A percentile compares a stretch with the other conserved stretches of the same genome.
Conservation (phyloP, 78 protist species). For the Dictyostelium purpureum region DNA sequence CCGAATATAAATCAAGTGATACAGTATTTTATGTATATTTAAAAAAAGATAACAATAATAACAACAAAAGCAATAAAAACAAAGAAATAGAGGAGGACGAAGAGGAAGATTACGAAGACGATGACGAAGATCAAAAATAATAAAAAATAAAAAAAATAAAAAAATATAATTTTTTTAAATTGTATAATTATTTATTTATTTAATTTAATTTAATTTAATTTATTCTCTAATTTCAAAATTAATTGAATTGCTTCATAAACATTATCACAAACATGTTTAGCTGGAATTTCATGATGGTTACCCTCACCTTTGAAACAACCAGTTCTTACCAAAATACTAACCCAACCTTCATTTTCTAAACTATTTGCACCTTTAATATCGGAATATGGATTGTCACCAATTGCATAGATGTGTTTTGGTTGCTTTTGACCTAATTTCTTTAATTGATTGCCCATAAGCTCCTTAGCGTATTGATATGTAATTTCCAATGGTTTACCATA, state of each 20-base stretch:
- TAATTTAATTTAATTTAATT: not conserved
- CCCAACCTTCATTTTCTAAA: conserved; percentile 68
- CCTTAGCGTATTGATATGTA: conserved; percentile 55
- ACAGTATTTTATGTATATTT: conserved; percentile 42
- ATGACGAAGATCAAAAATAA: not conserved
- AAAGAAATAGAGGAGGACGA: not conserved
- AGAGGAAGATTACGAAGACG: not conserved
- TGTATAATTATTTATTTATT: not conserved
- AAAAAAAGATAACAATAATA: not conserved
- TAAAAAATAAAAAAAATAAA: not conserved
- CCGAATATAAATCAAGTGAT: conserved; percentile 15
- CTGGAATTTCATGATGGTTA: conserved; percentile 51
- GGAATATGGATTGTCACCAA: conserved; percentile 75
- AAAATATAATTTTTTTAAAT: not conserved
- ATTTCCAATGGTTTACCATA: conserved; percentile 32
- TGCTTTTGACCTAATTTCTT: not conserved
- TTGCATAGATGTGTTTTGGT: conserved; percentile 65
- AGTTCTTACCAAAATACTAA: conserved; percentile 50
- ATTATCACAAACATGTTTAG: conserved; percentile 45
- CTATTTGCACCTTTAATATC: conserved; percentile 70
- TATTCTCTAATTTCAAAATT: conserved; percentile 33
- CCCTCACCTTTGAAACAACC: conserved; percentile 55
- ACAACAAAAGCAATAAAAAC: not conserved
- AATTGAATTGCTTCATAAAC: conserved; percentile 59
- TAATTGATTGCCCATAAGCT: not conserved